Conservation (phyloP, 192 early-diverging fungal species). For the Rhizophagus clarus region DNA sequence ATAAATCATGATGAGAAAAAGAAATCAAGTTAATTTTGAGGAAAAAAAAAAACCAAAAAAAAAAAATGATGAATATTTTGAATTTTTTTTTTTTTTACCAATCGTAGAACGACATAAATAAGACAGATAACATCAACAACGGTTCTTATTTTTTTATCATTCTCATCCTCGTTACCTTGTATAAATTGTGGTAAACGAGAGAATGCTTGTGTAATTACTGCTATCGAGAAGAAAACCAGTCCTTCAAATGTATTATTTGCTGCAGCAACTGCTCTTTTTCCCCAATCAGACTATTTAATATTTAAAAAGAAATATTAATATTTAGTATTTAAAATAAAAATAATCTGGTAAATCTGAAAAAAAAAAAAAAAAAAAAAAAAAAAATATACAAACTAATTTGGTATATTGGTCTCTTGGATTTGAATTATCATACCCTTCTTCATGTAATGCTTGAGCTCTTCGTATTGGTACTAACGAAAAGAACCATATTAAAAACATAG, state of each 20-base stretch:
- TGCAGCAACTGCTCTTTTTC: neutral
- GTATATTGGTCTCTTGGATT: constrained; percentile 18
- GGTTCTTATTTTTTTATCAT: neutral
- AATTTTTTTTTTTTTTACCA: neutral
- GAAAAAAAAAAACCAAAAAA: neutral
- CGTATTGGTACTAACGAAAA: constrained; percentile 13
- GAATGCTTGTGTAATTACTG: constrained; percentile 12
- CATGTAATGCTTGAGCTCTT: neutral
- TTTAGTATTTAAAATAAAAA: too few relatives aligned
- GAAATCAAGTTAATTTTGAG: neutral
- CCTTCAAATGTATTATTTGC: constrained; percentile 19
- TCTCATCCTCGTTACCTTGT: too few relatives aligned
- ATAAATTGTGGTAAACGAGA: neutral
- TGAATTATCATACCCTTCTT: neutral
- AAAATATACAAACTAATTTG: neutral
- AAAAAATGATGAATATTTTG: neutral
- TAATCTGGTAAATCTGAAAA: neutral
- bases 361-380: neutral
- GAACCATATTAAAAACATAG: constrained; percentile 2
- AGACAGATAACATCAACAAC: neutral
- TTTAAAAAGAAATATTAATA: neutral
- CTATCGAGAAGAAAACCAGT: constrained; percentile 1
- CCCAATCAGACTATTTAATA: neutral
- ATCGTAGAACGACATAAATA: neutral
- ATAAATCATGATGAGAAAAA: neutral